These are phyloP conservation scores for Talaromyces marneffei DNA, from an alignment of 2,329 filamentous ascomycete species.

Conservation along the genomic window DNA sequence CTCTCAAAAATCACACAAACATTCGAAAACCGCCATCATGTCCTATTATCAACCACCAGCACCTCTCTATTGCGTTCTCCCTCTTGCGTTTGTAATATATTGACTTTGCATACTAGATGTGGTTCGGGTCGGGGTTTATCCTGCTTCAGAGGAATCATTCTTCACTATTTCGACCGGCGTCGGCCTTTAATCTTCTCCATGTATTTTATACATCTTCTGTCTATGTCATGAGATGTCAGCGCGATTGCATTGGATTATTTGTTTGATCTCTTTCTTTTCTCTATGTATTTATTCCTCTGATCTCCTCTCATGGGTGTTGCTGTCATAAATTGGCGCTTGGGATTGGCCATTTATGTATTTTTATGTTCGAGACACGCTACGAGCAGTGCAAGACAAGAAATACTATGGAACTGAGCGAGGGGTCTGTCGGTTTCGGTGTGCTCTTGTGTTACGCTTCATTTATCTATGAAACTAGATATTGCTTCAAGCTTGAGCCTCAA, in stretches of 20 bases:
- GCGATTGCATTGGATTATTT: slow-evolving; percentile 1
- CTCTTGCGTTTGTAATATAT: slow-evolving; percentile 36
- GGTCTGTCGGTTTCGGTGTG: not conserved
- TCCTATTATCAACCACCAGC: slow-evolving; percentile 5
- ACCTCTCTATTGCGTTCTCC: slow-evolving; percentile 17
- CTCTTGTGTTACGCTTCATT: not conserved
- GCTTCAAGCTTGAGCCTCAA: not conserved
- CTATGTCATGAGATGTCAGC: slow-evolving; percentile 10
- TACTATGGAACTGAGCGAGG: not conserved
- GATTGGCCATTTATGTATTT: slow-evolving; percentile 2
- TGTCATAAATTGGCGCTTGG: slow-evolving; percentile 8
- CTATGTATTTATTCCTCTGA: slow-evolving; percentile 12
- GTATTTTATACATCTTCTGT: slow-evolving; percentile 11
- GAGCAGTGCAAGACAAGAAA: not conserved
- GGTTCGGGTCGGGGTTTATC: slow-evolving; percentile 27
- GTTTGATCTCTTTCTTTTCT: not conserved
- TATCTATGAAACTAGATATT: not conserved
- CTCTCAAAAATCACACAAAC: not conserved
- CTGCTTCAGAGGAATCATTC: slow-evolving; percentile 4
- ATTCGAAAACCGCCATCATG: slow-evolving; percentile 7
- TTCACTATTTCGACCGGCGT: slow-evolving; percentile 1
- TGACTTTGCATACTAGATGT: slow-evolving; percentile 33
- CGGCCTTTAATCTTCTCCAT: slow-evolving; percentile 12
- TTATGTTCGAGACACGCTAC: not conserved
- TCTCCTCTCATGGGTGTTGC: slow-evolving; percentile 13